Conservation (phyloP, 78 protist genomes). For the Speleostelium caveatum region DNA sequence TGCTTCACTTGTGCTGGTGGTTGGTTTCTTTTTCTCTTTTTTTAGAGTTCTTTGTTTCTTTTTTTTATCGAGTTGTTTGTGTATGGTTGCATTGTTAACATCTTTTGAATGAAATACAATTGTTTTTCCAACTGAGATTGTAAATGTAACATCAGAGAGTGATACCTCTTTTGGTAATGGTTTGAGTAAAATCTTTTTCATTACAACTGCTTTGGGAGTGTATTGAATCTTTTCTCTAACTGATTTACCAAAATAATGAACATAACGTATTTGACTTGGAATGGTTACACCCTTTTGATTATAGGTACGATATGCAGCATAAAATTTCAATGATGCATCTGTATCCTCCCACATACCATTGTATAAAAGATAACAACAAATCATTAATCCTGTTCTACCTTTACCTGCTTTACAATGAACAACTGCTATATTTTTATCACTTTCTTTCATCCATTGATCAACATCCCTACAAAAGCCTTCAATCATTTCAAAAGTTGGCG, state of each 20-base stretch:
- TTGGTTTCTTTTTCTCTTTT: slow-evolving; percentile 7
- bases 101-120: slow-evolving; percentile 30
- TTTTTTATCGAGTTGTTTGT: slow-evolving; percentile 15
- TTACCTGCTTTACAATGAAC: slow-evolving; percentile 89
- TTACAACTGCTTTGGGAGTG: background rate
- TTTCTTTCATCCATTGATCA: slow-evolving; percentile 76
- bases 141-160: slow-evolving; percentile 56
- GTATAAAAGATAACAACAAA: slow-evolving; percentile 75
- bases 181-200: slow-evolving; percentile 31
- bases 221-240: slow-evolving; percentile 13
- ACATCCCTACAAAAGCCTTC: slow-evolving; percentile 72
- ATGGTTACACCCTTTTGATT: slow-evolving; percentile 92
- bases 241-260: slow-evolving; percentile 76
- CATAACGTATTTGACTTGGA: slow-evolving; percentile 88
- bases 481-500: slow-evolving; percentile 85
- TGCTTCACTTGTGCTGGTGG: background rate
- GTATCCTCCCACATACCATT: slow-evolving; percentile 71
- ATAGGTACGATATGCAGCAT: slow-evolving; percentile 81
- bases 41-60: slow-evolving; percentile 3
- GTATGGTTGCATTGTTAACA: slow-evolving; percentile 12
- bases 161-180: slow-evolving; percentile 55
- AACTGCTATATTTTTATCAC: slow-evolving; percentile 72
- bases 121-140: slow-evolving; percentile 51
- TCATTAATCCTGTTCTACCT: slow-evolving; percentile 82
- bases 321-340: slow-evolving; percentile 75